phyloP scores from a whole-genome alignment of 495 filamentous ascomycete genomes.

The Penicillium salamii region DNA sequence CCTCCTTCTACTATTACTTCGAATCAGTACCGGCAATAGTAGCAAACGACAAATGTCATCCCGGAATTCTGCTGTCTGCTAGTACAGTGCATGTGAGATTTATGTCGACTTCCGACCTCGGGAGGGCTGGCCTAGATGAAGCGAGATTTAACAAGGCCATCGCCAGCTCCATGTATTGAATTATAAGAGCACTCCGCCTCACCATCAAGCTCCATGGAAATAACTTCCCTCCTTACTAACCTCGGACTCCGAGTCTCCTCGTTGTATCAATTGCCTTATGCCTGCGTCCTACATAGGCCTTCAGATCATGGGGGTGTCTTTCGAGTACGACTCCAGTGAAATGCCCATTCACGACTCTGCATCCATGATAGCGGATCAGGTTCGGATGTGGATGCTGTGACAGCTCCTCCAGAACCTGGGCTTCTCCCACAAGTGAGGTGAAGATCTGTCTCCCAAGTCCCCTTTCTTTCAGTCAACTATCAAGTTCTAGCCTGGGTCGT shows the following conservation, averaged over 20 bases:
- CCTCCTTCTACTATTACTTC: too few relatives aligned
- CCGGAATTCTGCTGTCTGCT: too few relatives aligned
- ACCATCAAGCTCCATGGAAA: not conserved
- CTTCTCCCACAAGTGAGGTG: constrained; percentile 16
- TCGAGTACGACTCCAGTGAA: constrained; percentile 34
- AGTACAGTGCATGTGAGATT: too few relatives aligned
- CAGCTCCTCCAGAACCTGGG: constrained; percentile 12
- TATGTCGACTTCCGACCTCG: too few relatives aligned
- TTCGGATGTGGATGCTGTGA: constrained; percentile 27
- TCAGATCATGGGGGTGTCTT: constrained; percentile 16
- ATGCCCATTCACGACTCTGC: constrained; percentile 25
- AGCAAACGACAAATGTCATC: too few relatives aligned
- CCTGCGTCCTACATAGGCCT: constrained; percentile 9
- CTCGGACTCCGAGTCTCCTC: constrained; percentile 21
- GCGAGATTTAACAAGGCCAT: not conserved
- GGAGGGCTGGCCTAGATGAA: not conserved
- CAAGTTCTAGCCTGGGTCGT: too few relatives aligned
- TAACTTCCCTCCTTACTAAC: constrained; percentile 15
- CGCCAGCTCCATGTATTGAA: not conserved
- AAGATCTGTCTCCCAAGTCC: too few relatives aligned
- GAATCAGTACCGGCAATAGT: too few relatives aligned
- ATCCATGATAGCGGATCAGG: constrained; percentile 31
- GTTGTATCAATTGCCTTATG: constrained; percentile 11
- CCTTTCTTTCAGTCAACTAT: too few relatives aligned
- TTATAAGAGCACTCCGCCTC: not conserved